These are phyloP conservation scores for Nicotiana knightiana DNA, from an alignment of 257 asterid species.

Conservation along the genomic window DNA sequence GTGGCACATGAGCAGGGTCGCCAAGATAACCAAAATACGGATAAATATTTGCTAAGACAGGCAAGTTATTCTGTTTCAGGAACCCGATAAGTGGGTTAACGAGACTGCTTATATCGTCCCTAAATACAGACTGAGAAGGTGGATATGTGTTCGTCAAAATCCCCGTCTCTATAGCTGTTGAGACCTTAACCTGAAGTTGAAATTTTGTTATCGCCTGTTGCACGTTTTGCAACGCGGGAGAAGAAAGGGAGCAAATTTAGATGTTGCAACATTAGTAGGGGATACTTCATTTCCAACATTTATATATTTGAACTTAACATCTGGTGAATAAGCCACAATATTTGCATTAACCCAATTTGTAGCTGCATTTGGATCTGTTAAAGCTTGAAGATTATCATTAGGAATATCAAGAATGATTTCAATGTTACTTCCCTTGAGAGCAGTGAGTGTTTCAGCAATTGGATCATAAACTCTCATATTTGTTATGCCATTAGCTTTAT, in stretches of 20 bases:
- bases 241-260: neutral
- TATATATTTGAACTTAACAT: constrained; percentile 29
- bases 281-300: constrained; percentile 37
- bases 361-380: constrained; percentile 13
- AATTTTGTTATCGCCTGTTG: constrained; percentile 4
- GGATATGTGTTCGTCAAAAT: constrained; percentile 19
- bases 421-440: constrained; percentile 27
- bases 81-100: constrained; percentile 15
- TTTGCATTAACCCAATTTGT: constrained; percentile 29
- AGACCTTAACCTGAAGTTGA: constrained; percentile 22
- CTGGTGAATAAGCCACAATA: neutral
- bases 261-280: neutral
- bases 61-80: constrained; percentile 10
- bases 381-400: constrained; percentile 12
- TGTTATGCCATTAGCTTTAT: constrained; percentile 19
- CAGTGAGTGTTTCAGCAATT: constrained; percentile 5
- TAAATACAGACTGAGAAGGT: constrained; percentile 25
- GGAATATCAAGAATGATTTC: constrained; percentile 24
- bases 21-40: constrained; percentile 13
- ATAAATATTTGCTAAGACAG: constrained; percentile 26
- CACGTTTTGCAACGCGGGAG: constrained; percentile 24
- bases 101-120: neutral
- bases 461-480: constrained; percentile 24
- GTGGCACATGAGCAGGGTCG: neutral
- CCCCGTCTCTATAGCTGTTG: constrained; percentile 16